Base-by-base conservation (phyloP, 352 stramenopile species). In the Phytophthora litchii region DNA sequence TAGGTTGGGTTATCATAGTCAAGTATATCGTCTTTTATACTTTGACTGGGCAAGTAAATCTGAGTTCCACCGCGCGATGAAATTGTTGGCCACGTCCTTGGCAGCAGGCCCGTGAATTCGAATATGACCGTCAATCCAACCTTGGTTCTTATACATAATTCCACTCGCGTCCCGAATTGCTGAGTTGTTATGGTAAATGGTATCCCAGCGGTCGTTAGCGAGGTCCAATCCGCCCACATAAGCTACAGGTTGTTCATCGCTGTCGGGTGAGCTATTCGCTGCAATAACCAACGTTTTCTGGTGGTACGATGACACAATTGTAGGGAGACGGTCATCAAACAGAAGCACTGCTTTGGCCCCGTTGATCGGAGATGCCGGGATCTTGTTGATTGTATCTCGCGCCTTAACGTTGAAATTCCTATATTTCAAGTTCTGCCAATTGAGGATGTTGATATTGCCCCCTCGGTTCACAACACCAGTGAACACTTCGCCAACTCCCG, bases 181-280 rank as follows among this genome's bases (percentile, higher is more conserved):
- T 2, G 75, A 58, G 23, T 73, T 50, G 63, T 88, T 70, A 54
- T 89, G 80, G 14, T 61, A 50, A n/a, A 74, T 67, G 11, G 76
- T 86, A 54, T 89, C 76, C 78, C 81, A 91, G 6, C 81, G 81
- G 27, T 89, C 70, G 20, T 58, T 60, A 71, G 17, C 78, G 61
- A 60, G 82, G 43, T 91, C 81, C 6, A 86, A 60, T 8, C 78
- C 81, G 3, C 76, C 76, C 1, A 87, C 64, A 46, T 82, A 89
- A 1, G 81, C 77, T 6, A 77, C 49, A 9, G 67, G 48, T 1
- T 67, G 51, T 3, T 61, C 53, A 4, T 54, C 16, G 7, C n/a
- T 31, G 14, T 62, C 40, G n/a, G 51, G 47, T 3, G 51, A 31
- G 4, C 9, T 31, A 3, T 52, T 40, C 16, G 42, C 34, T 10